A percentile compares a stretch with the other conserved stretches of the same genome.
phyloP scores from a whole-genome alignment of 345 rosid species.

The Eucalyptus pumila region DNA sequence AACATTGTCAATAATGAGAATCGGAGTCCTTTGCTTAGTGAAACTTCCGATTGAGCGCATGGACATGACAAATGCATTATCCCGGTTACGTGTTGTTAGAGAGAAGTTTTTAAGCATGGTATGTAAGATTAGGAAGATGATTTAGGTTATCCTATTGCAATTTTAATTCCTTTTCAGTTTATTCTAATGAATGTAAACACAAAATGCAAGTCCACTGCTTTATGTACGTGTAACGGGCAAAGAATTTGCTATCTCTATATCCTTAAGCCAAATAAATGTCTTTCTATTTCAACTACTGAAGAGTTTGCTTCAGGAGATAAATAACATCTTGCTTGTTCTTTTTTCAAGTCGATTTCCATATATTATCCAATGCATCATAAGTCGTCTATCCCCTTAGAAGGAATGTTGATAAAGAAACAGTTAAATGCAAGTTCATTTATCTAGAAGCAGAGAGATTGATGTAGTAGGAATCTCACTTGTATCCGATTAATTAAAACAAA shows the following conservation, averaged over 20 bases:
- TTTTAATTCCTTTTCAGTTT: too few species aligned
- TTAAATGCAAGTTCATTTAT: too few species aligned
- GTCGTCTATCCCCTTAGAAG: too few species aligned
- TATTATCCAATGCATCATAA: too few species aligned
- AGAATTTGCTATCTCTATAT: background rate
- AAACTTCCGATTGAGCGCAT: background rate
- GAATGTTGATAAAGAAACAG: too few species aligned
- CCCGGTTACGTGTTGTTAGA: too few species aligned
- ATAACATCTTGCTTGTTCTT: too few species aligned
- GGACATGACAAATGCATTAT: background rate
- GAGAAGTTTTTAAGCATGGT: background rate
- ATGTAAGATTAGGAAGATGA: background rate
- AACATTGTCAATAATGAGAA: background rate
- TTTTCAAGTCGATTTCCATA: too few species aligned
- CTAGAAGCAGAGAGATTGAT: too few species aligned
- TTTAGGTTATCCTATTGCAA: background rate
- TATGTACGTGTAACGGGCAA: background rate
- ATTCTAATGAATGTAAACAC: background rate
- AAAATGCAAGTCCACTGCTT: background rate
- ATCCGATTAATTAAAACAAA: too few species aligned
- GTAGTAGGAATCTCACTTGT: too few species aligned
- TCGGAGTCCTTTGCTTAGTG: background rate
- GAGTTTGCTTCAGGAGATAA: background rate
- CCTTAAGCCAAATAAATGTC: background rate
- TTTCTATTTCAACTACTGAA: too few species aligned